Evolutionary conservation across 306 rosid genomes (phyloP).

Genomic region (Trifolium subterraneum): DNA sequence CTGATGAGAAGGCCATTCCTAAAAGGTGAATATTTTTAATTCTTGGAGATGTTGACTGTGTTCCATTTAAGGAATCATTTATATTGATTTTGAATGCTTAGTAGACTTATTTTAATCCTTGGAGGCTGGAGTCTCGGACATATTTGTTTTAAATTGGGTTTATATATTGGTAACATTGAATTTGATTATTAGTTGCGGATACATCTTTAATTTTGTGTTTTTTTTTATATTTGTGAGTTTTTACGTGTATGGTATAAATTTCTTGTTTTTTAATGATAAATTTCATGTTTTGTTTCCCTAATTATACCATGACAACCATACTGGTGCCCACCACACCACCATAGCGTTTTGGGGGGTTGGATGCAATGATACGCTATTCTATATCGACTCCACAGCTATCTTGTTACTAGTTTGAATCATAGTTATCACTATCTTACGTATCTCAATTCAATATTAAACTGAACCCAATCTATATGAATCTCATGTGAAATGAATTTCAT

Average conservation of each 20-base stretch:
- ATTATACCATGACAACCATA: not conserved
- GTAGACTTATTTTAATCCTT: not conserved
- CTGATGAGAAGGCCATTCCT: slow-evolving; percentile 96
- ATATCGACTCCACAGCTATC: not conserved
- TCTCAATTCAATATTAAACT: not conserved
- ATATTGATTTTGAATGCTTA: not conserved
- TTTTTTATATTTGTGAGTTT: not conserved
- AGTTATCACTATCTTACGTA: not conserved
- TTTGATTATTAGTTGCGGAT: not conserved
- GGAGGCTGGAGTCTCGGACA: not conserved
- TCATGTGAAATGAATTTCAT: not conserved
- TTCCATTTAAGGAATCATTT: not conserved
- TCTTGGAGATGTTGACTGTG: not conserved
- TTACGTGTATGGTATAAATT: not conserved
- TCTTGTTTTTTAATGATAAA: not conserved
- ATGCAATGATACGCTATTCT: not conserved
- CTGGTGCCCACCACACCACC: not conserved
- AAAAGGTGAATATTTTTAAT: slow-evolving; percentile 65
- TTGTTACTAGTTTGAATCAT: not conserved
- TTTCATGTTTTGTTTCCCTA: not conserved
- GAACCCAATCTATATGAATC: not conserved
- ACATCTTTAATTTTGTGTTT: not conserved
- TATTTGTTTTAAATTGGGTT: not conserved
- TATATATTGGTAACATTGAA: not conserved
- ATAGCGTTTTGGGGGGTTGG: not conserved